Percentiles rank a stretch among this genome's conserved stretches.
phyloP scores from a whole-genome alignment of 805 yeast species.

The Suhomyces kilbournensis region DNA sequence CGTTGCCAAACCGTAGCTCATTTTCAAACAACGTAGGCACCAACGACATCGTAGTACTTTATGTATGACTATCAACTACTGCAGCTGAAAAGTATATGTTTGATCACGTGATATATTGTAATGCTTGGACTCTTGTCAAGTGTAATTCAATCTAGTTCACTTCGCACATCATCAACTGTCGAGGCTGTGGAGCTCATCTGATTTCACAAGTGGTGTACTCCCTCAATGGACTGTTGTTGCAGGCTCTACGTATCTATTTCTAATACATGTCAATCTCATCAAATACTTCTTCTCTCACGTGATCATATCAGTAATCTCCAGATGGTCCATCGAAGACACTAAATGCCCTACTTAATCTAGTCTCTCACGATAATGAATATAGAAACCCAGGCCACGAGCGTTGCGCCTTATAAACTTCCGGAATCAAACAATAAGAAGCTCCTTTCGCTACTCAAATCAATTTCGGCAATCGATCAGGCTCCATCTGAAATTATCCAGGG shows the following conservation, averaged over 20 bases:
- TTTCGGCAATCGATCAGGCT: not conserved
- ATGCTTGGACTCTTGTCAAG: not conserved
- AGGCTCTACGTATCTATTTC: not conserved
- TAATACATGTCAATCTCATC: not conserved
- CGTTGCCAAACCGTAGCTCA: not conserved
- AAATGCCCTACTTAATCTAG: not conserved
- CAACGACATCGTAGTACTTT: not conserved
- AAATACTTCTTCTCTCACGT: not conserved
- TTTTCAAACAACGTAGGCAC: not conserved
- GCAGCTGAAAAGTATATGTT: not conserved
- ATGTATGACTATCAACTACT: not conserved
- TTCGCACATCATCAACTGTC: no score
- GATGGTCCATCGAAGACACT: not conserved
- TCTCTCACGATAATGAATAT: not conserved
- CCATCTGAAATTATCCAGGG: not conserved
- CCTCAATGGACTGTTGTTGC: not conserved
- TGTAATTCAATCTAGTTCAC: no score
- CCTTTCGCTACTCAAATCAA: not conserved
- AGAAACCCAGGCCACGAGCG: not conserved
- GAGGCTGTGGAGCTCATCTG: not conserved
- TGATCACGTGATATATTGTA: not conserved
- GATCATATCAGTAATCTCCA: not conserved
- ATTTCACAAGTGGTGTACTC: not conserved
- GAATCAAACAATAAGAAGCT: not conserved
- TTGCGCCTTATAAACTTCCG: constrained; percentile 1